These are phyloP conservation scores for Psilocybe subaeruginosa DNA, from an alignment of 768 basidiomycete genomes.

Conservation along the genomic window DNA sequence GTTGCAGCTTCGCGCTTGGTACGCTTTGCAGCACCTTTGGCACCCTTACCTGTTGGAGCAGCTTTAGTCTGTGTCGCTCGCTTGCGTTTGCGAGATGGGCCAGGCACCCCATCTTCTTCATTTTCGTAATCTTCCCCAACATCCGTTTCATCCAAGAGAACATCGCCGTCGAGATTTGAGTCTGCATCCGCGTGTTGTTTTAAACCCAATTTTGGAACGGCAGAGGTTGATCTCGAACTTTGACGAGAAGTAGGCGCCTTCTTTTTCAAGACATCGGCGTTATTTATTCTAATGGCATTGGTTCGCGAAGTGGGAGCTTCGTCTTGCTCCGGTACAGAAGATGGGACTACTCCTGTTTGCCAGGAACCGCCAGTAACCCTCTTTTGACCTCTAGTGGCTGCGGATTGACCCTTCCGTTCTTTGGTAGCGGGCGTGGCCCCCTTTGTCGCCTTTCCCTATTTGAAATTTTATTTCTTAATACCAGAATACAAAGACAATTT, in stretches of 20 bases:
- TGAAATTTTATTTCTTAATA: neutral
- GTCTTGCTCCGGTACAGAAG: slow-evolving; percentile 64
- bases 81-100: slow-evolving; percentile 49
- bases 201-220: slow-evolving; percentile 6
- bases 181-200: slow-evolving; percentile 15
- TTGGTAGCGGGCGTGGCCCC: neutral
- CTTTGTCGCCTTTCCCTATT: neutral
- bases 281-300: neutral
- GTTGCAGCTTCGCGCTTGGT: slow-evolving; percentile 36
- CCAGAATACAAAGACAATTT: neutral
- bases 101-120: slow-evolving; percentile 26
- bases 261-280: slow-evolving; percentile 6
- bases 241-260: slow-evolving; percentile 9
- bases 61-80: slow-evolving; percentile 29
- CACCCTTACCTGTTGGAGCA: slow-evolving; percentile 22
- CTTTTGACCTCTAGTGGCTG: slow-evolving; percentile 5
- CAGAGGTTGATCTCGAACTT: slow-evolving; percentile 16
- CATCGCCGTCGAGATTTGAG: slow-evolving; percentile 37
- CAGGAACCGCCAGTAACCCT: slow-evolving; percentile 25
- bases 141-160: slow-evolving; percentile 28
- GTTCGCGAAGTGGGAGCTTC: slow-evolving; percentile 16
- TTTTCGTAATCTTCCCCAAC: slow-evolving; percentile 47
- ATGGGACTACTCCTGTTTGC: slow-evolving; percentile 50
- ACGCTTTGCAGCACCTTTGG: slow-evolving; percentile 20
- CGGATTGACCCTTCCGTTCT: neutral